Conservation (phyloP, 306 rosid genomes). For the Alnus rubra region DNA sequence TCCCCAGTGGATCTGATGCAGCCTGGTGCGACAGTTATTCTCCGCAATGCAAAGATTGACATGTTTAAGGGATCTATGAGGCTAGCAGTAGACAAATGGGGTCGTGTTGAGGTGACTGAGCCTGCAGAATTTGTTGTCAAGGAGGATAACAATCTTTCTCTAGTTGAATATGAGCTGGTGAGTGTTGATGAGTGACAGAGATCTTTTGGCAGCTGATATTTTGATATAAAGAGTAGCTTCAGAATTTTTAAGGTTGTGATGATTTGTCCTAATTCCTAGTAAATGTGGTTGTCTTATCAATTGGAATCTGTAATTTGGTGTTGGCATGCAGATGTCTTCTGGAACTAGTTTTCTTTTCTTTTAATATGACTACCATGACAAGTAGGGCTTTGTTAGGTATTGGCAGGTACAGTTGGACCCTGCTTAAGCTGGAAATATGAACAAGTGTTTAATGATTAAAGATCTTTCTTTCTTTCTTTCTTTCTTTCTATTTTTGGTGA, state of each 20-base stretch:
- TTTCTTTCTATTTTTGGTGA: background rate
- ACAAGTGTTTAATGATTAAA: constrained; percentile 17
- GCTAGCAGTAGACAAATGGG: constrained; percentile 74
- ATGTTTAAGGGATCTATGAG: constrained; percentile 81
- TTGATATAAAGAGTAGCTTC: constrained; percentile 20
- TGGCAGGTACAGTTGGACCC: constrained; percentile 20
- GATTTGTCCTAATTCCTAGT: constrained; percentile 27
- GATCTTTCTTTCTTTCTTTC: background rate
- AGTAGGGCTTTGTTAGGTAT: constrained; percentile 24
- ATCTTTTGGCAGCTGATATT: constrained; percentile 14
- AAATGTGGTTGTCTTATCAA: constrained; percentile 19
- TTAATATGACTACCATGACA: constrained; percentile 11
- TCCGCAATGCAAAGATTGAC: constrained; percentile 64
- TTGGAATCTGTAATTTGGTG: constrained; percentile 30
- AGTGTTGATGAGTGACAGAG: constrained; percentile 45
- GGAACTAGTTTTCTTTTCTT: constrained; percentile 1
- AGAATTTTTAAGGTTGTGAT: constrained; percentile 20
- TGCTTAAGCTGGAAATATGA: constrained; percentile 21
- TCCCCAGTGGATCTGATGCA: constrained; percentile 50
- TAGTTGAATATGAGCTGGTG: constrained; percentile 60
- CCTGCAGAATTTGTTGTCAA: constrained; percentile 50
- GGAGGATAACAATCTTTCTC: constrained; percentile 66
- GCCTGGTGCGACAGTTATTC: constrained; percentile 50
- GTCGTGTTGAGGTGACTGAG: constrained; percentile 57
- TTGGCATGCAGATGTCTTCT: constrained; percentile 17